A percentile compares a stretch with the other conserved stretches of the same genome.
phyloP scores from a whole-genome alignment of 345 rosid species.

The Raphanus raphanistrum region DNA sequence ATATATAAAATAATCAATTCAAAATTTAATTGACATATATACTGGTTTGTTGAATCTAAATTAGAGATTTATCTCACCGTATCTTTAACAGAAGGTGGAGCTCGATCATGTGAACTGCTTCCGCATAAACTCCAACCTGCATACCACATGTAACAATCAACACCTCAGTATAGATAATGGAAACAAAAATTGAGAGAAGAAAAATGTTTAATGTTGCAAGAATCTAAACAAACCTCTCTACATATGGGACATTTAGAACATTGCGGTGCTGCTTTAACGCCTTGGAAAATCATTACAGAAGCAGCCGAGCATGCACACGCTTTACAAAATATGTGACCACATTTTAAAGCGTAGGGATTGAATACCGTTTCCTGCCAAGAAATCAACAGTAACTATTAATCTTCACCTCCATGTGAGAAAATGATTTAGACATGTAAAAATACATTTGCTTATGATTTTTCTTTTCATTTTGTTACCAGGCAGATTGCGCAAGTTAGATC shows the following conservation, averaged over 20 bases:
- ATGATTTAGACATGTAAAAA: neutral
- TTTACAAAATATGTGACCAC: constrained; percentile 94
- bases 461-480: constrained; percentile 46
- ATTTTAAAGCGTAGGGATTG: constrained; percentile 80
- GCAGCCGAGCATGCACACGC: constrained; percentile 91
- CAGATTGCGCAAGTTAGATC: constrained; percentile 82
- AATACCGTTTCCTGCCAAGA: constrained; percentile 68
- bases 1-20: neutral
- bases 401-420: constrained; percentile 2
- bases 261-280: constrained; percentile 60
- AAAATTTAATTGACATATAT: neutral
- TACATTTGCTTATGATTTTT: neutral
- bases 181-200: neutral
- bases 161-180: neutral
- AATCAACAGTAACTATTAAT: neutral
- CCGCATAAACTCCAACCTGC: constrained; percentile 75
- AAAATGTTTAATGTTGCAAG: constrained; percentile 1
- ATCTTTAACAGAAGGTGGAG: constrained; percentile 65
- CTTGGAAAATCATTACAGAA: constrained; percentile 69
- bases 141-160: constrained; percentile 3
- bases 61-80: constrained; percentile 44
- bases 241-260: constrained; percentile 83
- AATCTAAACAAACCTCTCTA: constrained; percentile 67
- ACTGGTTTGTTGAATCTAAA: constrained; percentile 7
- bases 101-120: constrained; percentile 76